phyloP scores from a whole-genome alignment of 106 monocot species.

The Dendrobium officinale region DNA sequence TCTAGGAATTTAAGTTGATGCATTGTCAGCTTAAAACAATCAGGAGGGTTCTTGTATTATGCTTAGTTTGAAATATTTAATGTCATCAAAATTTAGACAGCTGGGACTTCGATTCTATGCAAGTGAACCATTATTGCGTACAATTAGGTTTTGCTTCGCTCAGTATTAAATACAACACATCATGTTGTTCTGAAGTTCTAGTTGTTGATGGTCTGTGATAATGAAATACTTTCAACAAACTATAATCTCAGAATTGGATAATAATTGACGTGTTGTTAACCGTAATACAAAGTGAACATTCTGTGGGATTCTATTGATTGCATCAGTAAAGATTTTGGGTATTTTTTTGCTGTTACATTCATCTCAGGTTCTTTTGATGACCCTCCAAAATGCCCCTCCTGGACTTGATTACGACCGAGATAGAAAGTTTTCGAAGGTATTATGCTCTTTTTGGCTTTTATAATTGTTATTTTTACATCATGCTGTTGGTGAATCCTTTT shows the following conservation, averaged over 20 bases:
- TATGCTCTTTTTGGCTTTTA: conserved; percentile 27
- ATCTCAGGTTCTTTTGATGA: conserved; percentile 90
- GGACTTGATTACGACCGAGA: conserved; percentile 95
- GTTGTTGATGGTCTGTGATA: too few relatives aligned
- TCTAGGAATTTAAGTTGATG: too few relatives aligned
- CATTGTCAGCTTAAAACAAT: too few relatives aligned
- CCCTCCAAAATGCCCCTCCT: conserved; percentile 95
- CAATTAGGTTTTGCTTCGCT: too few relatives aligned
- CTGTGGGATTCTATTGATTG: background rate
- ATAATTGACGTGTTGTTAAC: background rate
- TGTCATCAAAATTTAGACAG: background rate
- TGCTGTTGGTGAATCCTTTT: background rate
- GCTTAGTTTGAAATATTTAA: background rate
- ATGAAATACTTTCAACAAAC: background rate
- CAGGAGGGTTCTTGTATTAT: too few relatives aligned
- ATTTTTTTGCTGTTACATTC: background rate
- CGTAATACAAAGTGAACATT: background rate
- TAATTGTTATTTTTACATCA: conserved; percentile 4
- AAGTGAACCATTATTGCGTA: too few relatives aligned
- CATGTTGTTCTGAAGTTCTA: too few relatives aligned
- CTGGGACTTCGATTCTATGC: background rate
- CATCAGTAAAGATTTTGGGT: background rate
- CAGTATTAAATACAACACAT: too few relatives aligned
- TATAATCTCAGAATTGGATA: background rate
- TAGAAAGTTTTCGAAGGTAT: conserved; percentile 93